Evolutionary conservation across 225 moss, liverwort and hornwort genomes (phyloP).

Genomic region (Neckera pumila): DNA sequence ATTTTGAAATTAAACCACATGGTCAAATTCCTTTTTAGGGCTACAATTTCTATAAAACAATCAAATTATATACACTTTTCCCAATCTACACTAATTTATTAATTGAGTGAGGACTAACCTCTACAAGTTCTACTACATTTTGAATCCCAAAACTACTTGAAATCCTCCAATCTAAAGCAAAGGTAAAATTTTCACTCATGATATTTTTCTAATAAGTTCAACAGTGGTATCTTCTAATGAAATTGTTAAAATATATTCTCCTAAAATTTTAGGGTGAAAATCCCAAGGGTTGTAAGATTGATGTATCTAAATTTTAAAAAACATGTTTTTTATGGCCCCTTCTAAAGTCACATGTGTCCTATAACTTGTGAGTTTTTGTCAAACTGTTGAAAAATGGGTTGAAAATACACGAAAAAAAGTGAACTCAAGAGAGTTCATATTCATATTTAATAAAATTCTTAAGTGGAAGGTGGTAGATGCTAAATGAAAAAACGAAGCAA

Average conservation of each 20-base stretch:
- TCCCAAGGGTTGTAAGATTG: too few species aligned
- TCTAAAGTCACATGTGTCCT: neutral
- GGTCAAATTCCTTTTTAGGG: rapidly evolving
- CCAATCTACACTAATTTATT: neutral
- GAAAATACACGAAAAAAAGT: too few species aligned
- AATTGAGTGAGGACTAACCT: neutral
- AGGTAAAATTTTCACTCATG: too few species aligned
- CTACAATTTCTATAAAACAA: neutral
- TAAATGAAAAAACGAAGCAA: too few species aligned
- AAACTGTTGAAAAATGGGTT: too few species aligned
- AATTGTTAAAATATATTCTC: neutral
- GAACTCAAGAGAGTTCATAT: too few species aligned
- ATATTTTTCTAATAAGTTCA: neutral
- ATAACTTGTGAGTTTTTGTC: too few species aligned
- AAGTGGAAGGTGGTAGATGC: too few species aligned
- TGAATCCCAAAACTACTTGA: neutral
- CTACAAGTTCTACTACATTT: rapidly evolving
- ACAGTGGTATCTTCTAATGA: neutral
- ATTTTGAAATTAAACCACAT: neutral
- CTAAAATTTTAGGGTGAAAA: neutral
- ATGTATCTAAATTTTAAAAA: neutral
- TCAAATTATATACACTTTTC: neutral
- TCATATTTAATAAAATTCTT: too few species aligned
- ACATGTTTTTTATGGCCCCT: too few species aligned
- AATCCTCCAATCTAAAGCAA: too few species aligned